phyloP scores from a whole-genome alignment of 495 filamentous ascomycete genomes.

The Cryomyces minteri region DNA sequence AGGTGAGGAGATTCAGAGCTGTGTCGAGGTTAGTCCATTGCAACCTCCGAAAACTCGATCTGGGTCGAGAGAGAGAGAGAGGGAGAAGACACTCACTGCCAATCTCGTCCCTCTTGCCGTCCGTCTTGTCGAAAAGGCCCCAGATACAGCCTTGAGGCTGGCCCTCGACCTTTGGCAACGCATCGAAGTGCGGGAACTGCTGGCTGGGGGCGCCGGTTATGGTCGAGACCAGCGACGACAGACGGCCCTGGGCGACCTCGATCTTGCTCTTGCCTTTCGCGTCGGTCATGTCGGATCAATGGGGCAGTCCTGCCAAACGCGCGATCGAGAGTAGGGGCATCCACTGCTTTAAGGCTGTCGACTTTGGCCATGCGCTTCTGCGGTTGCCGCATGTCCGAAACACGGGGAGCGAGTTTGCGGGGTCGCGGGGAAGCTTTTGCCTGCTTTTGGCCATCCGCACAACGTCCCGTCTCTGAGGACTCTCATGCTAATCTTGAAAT shows the following conservation, averaged over 20 bases:
- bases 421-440: too few species aligned
- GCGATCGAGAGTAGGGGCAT: too few species aligned
- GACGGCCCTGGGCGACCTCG: slow-evolving; percentile 1
- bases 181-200: background rate
- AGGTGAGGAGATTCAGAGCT: slow-evolving; percentile 13
- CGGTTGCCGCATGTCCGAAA: too few species aligned
- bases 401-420: too few species aligned
- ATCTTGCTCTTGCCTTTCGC: too few species aligned
- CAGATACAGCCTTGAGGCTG: slow-evolving; percentile 1
- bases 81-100: slow-evolving; percentile 1
- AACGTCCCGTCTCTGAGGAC: too few species aligned
- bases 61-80: background rate
- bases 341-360: too few species aligned
- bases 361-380: too few species aligned
- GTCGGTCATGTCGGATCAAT: too few species aligned
- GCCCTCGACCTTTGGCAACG: background rate
- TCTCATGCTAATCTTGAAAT: too few species aligned
- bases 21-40: background rate
- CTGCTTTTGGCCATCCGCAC: too few species aligned
- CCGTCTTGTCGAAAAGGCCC: slow-evolving; percentile 1
- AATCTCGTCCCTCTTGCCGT: slow-evolving; percentile 2
- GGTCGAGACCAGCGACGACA: slow-evolving; percentile 1
- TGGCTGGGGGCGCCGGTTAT: background rate
- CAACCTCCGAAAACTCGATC: background rate
- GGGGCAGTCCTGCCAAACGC: too few species aligned